Conservation (phyloP, 192 early-diverging fungal species). For the Umbelopsis sp. region DNA sequence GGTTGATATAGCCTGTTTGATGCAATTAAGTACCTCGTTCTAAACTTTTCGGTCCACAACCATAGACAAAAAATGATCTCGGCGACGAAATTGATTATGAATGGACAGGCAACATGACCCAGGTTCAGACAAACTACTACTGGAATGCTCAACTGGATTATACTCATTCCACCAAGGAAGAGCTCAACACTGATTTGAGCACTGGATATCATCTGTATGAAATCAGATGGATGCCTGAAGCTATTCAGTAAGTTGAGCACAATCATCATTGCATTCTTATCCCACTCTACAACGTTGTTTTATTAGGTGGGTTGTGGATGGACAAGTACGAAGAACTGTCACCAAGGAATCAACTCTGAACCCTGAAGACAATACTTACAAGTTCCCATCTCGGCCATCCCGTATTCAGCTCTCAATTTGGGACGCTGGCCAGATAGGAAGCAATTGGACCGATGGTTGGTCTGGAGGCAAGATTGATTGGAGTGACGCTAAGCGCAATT, state of each 20-base stretch:
- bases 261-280: conserved; percentile 14
- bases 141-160: conserved; percentile 22
- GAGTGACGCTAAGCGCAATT: not conserved
- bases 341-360: conserved; percentile 43
- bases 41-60: not conserved
- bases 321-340: not conserved
- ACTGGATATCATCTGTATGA: not conserved
- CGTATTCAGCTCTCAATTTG: conserved; percentile 67
- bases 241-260: conserved; percentile 1
- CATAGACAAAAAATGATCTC: conserved; percentile 1
- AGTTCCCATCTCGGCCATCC: conserved; percentile 53
- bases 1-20: not conserved
- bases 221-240: conserved; percentile 16
- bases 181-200: not conserved
- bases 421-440: conserved; percentile 47
- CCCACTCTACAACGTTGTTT: not conserved
- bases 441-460: conserved; percentile 10
- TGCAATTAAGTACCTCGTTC: no score
- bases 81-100: conserved; percentile 17
- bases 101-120: not conserved
- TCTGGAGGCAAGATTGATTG: conserved; percentile 1
- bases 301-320: conserved; percentile 5
- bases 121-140: conserved; percentile 15
- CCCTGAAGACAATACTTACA: conserved; percentile 36
- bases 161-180: conserved; percentile 3